These are phyloP conservation scores for Myxozyma neotropica DNA, from an alignment of 805 yeast species.

Conservation along the genomic window DNA sequence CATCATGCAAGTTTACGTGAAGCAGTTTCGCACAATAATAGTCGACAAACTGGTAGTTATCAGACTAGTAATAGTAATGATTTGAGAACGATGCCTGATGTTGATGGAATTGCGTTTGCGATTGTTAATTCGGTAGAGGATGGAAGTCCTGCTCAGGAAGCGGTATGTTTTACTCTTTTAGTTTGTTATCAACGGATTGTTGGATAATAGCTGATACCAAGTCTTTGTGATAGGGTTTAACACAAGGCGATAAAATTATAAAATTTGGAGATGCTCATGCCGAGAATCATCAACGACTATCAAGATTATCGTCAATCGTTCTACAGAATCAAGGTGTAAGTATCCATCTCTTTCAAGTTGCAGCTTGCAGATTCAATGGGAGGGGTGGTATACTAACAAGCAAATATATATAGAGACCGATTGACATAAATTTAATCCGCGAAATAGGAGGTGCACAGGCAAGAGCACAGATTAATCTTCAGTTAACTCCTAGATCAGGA, in stretches of 20 bases:
- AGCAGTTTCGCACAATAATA: neutral
- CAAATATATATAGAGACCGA: slow-evolving; percentile 21
- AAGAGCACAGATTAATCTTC: slow-evolving; percentile 39
- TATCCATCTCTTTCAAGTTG: neutral
- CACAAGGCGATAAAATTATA: slow-evolving; percentile 56
- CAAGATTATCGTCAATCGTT: slow-evolving; percentile 51
- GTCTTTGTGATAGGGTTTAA: slow-evolving; percentile 49
- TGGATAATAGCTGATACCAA: slow-evolving; percentile 8
- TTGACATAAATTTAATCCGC: slow-evolving; percentile 39
- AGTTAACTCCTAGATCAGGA: slow-evolving; percentile 50
- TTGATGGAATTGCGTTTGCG: slow-evolving; percentile 55
- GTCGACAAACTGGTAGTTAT: neutral
- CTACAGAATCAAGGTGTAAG: slow-evolving; percentile 45
- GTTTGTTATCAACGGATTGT: neutral
- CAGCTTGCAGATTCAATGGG: neutral
- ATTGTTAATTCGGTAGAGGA: slow-evolving; percentile 52
- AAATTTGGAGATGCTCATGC: slow-evolving; percentile 58
- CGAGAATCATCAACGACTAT: slow-evolving; percentile 56
- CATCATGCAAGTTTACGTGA: slow-evolving; percentile 44
- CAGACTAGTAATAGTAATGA: neutral
- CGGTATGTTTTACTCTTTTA: slow-evolving; percentile 38
- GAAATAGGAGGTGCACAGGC: slow-evolving; percentile 39
- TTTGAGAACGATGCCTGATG: slow-evolving; percentile 3
- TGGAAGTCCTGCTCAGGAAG: slow-evolving; percentile 58
- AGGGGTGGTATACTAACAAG: too few species aligned